Conservation (phyloP, 2,329 filamentous ascomycete species). For the Stemphylium vesicarium region DNA sequence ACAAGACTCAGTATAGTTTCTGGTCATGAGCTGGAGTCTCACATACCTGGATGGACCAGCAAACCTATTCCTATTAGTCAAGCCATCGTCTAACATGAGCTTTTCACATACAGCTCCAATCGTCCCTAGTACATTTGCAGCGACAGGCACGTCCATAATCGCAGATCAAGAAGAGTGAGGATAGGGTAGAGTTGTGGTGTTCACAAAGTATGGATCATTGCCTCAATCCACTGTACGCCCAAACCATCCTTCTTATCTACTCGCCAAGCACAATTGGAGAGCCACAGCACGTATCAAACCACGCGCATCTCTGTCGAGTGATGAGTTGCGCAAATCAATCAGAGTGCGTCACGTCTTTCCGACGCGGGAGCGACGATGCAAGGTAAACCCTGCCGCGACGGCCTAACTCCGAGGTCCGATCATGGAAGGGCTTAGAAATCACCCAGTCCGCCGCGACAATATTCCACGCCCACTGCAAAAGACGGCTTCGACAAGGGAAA, state of each 20-base stretch:
- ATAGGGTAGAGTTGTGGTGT: background rate
- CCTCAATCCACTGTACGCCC: constrained; percentile 1
- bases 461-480: background rate
- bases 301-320: background rate
- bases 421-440: constrained; percentile 30
- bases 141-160: constrained; percentile 61
- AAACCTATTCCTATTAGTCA: constrained; percentile 49
- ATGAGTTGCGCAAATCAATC: background rate
- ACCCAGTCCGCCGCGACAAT: background rate
- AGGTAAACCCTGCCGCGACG: constrained; percentile 10
- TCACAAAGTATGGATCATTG: background rate
- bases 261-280: background rate
- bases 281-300: background rate
- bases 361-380: background rate
- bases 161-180: background rate
- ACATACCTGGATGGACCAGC: constrained; percentile 69
- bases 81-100: background rate
- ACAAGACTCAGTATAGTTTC: constrained; percentile 7
- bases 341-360: background rate
- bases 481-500: background rate
- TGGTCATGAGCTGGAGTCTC: background rate
- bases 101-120: constrained; percentile 59
- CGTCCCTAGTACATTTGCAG: constrained; percentile 65
- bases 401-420: constrained; percentile 20
- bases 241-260: background rate